Base-by-base conservation (phyloP, 2,329 filamentous ascomycete genomes). In the Trichophaea hybrida region DNA sequence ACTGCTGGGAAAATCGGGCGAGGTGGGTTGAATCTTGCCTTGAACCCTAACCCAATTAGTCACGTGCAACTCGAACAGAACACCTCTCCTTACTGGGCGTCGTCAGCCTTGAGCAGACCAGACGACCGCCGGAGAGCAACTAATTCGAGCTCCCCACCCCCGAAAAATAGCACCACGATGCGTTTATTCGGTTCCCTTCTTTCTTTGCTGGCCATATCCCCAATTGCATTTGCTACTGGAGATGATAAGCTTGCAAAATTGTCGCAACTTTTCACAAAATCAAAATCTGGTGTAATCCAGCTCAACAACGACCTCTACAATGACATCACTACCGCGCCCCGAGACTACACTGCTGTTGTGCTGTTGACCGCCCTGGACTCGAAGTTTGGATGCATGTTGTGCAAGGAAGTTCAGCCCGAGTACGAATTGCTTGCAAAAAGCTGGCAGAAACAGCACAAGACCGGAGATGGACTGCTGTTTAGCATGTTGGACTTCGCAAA, bases 331-430 rank as follows among this genome's bases (percentile, higher is more conserved):
- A 75, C 80, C 13, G 74, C 80, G 1, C 88, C 90, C 10, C 82
- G 93, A 66, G 86, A 98, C 73, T 94, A 96, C 72, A 83, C 83
- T 43, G 79, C 86, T 33, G 84, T 83, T 1, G 80, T 98, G 2
- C 80, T 98, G 12, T 76, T 98, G 65, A 98, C 93, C 1, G 93
- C 93, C 40, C 74, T 90, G 69, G 90, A 95, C 66, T 70, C 82
- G 35, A 81, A 88, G 60, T 96, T 87, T 71, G 87, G 86, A 61
- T 98, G 93, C 72, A 77, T 83, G 66, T 77, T 97, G 53, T 98
- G 93, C 73, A 80, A 82, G 56, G 88, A 94, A 57, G 95, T 98
- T 72, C 86, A 95, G 72, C 85, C 90, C 1, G 93, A 98, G 74
- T 98, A 89, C 86, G 86, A 94, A 58, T 73, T 97, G 57, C 75